Evolutionary conservation across 306 rosid genomes (phyloP).

Genomic region (Acacia acuminata): DNA sequence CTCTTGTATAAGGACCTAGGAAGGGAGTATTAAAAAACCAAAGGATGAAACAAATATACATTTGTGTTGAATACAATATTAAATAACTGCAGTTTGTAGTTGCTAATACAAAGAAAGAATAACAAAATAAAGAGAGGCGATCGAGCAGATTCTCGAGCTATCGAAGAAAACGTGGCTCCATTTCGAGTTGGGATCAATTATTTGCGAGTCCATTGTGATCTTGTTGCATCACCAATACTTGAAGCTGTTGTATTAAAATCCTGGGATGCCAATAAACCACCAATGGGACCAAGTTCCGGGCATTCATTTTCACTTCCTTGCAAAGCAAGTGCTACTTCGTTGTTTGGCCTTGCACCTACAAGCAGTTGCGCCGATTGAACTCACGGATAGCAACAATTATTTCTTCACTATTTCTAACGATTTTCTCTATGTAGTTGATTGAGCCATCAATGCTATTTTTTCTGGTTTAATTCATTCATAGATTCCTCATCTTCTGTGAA

Average conservation of each 20-base stretch:
- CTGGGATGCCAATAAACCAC: slow-evolving; percentile 58
- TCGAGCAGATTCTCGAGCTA: neutral
- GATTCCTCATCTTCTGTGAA: slow-evolving; percentile 48
- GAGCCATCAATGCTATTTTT: slow-evolving; percentile 43
- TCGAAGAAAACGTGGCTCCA: neutral
- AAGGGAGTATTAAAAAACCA: too few relatives aligned
- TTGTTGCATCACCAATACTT: slow-evolving; percentile 51
- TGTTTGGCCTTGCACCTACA: slow-evolving; percentile 53
- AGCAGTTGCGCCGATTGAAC: slow-evolving; percentile 46
- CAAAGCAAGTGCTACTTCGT: slow-evolving; percentile 36
- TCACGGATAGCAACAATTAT: slow-evolving; percentile 39
- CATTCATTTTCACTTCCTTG: slow-evolving; percentile 19
- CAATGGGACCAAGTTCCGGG: slow-evolving; percentile 45
- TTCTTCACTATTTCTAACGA: slow-evolving; percentile 46
- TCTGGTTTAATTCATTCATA: slow-evolving; percentile 45
- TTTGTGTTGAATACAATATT: too few relatives aligned
- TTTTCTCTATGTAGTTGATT: slow-evolving; percentile 39
- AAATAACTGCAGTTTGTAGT: too few relatives aligned
- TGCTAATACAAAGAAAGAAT: too few relatives aligned
- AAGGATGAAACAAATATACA: too few relatives aligned
- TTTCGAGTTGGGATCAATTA: slow-evolving; percentile 13
- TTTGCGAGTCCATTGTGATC: slow-evolving; percentile 22
- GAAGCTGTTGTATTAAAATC: slow-evolving; percentile 58
- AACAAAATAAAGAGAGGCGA: neutral
- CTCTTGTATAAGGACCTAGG: too few relatives aligned